phyloP scores from a whole-genome alignment of 345 rosid genomes.

The Kernera saxatilis region DNA sequence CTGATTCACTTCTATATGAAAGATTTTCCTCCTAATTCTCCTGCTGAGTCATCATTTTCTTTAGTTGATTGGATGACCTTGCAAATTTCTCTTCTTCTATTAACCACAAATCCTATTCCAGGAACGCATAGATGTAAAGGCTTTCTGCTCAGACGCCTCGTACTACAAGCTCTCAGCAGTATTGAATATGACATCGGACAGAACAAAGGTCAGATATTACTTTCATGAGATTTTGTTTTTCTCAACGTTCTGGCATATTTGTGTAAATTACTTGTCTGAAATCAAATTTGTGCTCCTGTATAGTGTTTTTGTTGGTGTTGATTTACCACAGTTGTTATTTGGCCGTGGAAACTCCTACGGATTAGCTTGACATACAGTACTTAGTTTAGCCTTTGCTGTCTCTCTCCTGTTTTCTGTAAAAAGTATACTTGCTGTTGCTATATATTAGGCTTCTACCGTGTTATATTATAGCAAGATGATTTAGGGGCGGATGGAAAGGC shows the following conservation, averaged over 20 bases:
- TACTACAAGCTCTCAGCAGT: conserved; percentile 87
- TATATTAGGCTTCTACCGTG: not conserved
- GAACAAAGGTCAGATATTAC: conserved; percentile 73
- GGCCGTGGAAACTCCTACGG: not conserved
- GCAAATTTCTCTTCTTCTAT: not conserved
- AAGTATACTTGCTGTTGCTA: not conserved
- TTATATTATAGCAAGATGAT: conserved; percentile 5
- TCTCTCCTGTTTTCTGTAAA: not conserved
- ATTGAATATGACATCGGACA: conserved; percentile 80
- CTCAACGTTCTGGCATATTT: conserved; percentile 9
- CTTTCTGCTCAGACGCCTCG: conserved; percentile 67
- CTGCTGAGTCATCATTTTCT: not conserved
- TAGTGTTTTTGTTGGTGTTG: not conserved
- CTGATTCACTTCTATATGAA: not conserved
- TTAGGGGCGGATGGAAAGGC: not conserved
- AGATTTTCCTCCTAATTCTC: not conserved
- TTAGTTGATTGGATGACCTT: not conserved
- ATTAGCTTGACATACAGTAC: not conserved
- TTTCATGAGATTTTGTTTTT: not conserved
- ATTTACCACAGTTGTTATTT: conserved; percentile 4
- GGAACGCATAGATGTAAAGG: conserved; percentile 92
- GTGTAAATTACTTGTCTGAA: not conserved
- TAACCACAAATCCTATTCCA: conserved; percentile 35
- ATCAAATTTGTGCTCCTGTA: not conserved
- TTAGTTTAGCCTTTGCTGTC: not conserved